Conservation (phyloP, 225 moss, liverwort and hornwort genomes). For the Polytrichum commune region DNA sequence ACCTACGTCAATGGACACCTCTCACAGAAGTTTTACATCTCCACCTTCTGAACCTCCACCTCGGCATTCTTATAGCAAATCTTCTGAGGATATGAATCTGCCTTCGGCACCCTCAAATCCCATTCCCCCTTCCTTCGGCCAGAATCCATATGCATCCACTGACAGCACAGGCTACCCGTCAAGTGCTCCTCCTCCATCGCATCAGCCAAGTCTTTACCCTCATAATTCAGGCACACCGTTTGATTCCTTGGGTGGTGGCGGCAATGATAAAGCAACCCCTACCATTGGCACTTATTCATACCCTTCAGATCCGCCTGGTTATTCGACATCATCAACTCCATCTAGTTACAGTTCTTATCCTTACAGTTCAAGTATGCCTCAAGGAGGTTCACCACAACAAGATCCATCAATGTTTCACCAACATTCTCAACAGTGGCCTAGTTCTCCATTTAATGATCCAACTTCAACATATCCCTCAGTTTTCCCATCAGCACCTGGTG, state of each 20-base stretch:
- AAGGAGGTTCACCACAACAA: conserved; percentile 32
- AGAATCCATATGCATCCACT: conserved; percentile 37
- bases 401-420: conserved; percentile 46
- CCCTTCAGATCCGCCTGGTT: conserved; percentile 52
- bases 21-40: conserved; percentile 34
- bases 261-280: conserved; percentile 22
- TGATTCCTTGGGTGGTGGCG: conserved; percentile 38
- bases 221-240: conserved; percentile 29
- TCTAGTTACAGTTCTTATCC: conserved; percentile 42
- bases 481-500: conserved; percentile 25
- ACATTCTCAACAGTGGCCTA: conserved; percentile 43
- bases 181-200: conserved; percentile 35
- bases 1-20: conserved; percentile 33
- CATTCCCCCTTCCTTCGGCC: conserved; percentile 56
- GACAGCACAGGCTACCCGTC: conserved; percentile 42
- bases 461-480: conserved; percentile 35
- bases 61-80: conserved; percentile 45
- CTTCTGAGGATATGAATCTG: conserved; percentile 69
- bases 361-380: conserved; percentile 31
- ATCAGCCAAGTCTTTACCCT: conserved; percentile 32
- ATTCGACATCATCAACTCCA: conserved; percentile 26
- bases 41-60: conserved; percentile 36
- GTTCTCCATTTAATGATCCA: conserved; percentile 33
- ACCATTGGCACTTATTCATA: conserved; percentile 44
- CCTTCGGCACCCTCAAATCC: conserved; percentile 88